phyloP scores from a whole-genome alignment of 345 rosid species.

The Cardamine resedifolia region DNA sequence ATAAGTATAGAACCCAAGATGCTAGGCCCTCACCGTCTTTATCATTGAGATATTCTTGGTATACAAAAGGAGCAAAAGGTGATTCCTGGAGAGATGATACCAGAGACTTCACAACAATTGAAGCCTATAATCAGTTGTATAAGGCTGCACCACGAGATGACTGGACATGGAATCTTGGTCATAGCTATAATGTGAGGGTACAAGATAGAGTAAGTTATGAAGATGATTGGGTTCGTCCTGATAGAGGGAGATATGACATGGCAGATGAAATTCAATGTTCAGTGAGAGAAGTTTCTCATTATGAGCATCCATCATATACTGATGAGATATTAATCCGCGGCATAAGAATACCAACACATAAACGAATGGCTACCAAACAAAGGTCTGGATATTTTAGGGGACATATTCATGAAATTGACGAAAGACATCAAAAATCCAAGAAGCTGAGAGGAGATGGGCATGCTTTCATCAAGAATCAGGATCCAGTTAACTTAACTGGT shows the following conservation, averaged over 20 bases:
- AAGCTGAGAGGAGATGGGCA: slow-evolving; percentile 37
- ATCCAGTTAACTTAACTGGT: slow-evolving; percentile 46
- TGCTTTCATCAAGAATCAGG: slow-evolving; percentile 41
- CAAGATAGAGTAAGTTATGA: slow-evolving; percentile 31
- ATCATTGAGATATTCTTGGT: slow-evolving; percentile 34
- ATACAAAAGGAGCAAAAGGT: slow-evolving; percentile 35
- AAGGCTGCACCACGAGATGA: slow-evolving; percentile 37
- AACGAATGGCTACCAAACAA: slow-evolving; percentile 35
- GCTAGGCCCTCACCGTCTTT: slow-evolving; percentile 27
- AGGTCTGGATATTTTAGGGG: slow-evolving; percentile 30
- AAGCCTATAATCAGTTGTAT: slow-evolving; percentile 27
- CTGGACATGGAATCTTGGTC: slow-evolving; percentile 21
- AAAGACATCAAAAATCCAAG: slow-evolving; percentile 17
- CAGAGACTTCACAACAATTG: slow-evolving; percentile 23
- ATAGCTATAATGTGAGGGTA: slow-evolving; percentile 4
- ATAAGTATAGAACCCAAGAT: slow-evolving; percentile 31
- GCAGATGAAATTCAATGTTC: slow-evolving; percentile 20
- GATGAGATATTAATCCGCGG: slow-evolving; percentile 32
- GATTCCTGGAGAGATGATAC: slow-evolving; percentile 18
- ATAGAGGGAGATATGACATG: slow-evolving; percentile 37
- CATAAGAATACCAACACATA: slow-evolving; percentile 34
- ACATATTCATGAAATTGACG: slow-evolving; percentile 34
- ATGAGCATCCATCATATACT: slow-evolving; percentile 37
- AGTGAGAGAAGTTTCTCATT: slow-evolving; percentile 35
- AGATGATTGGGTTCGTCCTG: slow-evolving; percentile 21